Base-by-base conservation (phyloP, 2,329 filamentous ascomycete genomes). In the Fusarium annulatum region DNA sequence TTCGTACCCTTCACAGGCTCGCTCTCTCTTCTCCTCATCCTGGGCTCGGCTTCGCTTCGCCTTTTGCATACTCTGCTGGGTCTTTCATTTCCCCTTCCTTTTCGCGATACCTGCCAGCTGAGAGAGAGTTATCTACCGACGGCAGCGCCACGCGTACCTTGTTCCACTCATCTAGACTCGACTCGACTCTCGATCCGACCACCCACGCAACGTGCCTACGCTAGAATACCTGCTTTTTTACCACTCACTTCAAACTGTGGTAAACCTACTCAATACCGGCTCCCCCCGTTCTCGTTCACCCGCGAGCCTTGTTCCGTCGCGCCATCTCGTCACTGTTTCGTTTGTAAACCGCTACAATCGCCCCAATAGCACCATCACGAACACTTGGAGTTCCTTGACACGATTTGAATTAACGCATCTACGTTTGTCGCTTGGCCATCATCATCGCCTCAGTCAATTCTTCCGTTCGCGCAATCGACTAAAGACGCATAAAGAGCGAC, bases 81-180 rank as follows among this genome's bases (percentile, higher is more conserved):
- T 26, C 38, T 56, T 42, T 42, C 43, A 23, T 34, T 51, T 34
- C 43, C n/a, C 26, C 33, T 67, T 49, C 30, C 16, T 57, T 53
- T 57, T 72, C 55, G 46, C 61, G 42, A 71, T 59, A 49, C 49
- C 49, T 52, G 33, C 52, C n/a, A 36, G 41, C 55, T 49, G 41
- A 49, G 41, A 33, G 26, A 43, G 26, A 36, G 30, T 26, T 7
- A 48, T 55, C 52, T 23, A 69, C 34, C 57, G 42, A 69, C 45
- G 30, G 42, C 28, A 64, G 67, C 63, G 71, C 71, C 67, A 68
- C 71, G 62, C 64, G 71, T 74, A 73, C 71, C 55, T 59, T 41
- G 38, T 42, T 41, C 46, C 51, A 60, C 38, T 67, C 56, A 62
- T 61, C 64, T 63, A 61, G 64, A 34, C 64, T 53, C 38, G 42